Evolutionary conservation across 345 rosid genomes (phyloP).

Genomic region (Isatis tinctoria): DNA sequence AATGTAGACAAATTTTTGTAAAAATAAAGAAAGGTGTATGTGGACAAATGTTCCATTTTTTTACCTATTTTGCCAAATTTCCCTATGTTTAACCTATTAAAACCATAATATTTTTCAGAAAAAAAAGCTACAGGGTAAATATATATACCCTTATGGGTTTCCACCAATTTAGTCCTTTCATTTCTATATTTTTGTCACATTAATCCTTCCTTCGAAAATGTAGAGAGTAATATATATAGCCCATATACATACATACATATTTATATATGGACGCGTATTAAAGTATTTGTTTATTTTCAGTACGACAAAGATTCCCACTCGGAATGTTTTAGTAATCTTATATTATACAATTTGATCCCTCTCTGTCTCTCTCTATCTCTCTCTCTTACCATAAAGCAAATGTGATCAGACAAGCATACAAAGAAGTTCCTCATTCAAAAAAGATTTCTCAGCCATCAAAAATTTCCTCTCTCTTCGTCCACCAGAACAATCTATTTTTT

Average conservation of each 20-base stretch:
- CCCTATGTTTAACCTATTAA: background rate
- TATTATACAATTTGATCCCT: constrained; percentile 28
- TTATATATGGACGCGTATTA: constrained; percentile 17
- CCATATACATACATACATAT: constrained; percentile 12
- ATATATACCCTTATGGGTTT: background rate
- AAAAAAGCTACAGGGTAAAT: background rate
- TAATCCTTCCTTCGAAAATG: background rate
- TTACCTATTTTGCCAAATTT: too few relatives aligned
- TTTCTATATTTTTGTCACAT: background rate
- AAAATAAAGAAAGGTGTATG: too few relatives aligned
- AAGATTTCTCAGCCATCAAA: constrained; percentile 33
- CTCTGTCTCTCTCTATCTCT: constrained; percentile 16
- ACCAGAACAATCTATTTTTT: constrained; percentile 14
- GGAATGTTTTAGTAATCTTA: constrained; percentile 28
- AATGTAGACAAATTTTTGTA: too few relatives aligned
- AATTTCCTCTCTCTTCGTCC: constrained; percentile 39
- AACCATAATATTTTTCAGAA: background rate
- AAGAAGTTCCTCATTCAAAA: constrained; percentile 41
- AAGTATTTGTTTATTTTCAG: constrained; percentile 18
- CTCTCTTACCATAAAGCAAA: constrained; percentile 43
- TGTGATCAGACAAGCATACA: constrained; percentile 39
- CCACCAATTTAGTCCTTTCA: background rate
- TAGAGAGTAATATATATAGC: background rate
- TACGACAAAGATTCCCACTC: constrained; percentile 48
- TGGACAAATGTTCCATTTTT: too few relatives aligned